Evolutionary conservation across 805 yeast species (phyloP), one percentile per base, ranked within the genome.

Genomic region (Hyphopichia homilentoma): DNA sequence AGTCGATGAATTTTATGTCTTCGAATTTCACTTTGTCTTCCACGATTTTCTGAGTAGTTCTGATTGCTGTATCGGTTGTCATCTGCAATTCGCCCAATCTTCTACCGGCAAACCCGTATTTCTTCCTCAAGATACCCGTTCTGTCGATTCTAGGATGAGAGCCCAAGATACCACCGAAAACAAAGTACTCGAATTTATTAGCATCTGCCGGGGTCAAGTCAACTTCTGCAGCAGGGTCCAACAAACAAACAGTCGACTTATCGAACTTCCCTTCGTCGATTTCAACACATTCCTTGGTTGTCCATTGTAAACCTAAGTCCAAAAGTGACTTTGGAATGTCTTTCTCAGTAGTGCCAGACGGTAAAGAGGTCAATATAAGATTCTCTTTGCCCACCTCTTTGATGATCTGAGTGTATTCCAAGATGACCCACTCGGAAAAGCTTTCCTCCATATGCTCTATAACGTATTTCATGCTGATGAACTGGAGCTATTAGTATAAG

Each of bases 391-490:
- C 97, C 5, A 90, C 80, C 39, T 90, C 97, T 34, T 75, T 68
- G 29, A 88, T 76, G 38, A 90, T 89, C 48, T 84, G 86, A 17
- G 77, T 61, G 59, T 90, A 90, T 50, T 90, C 98, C 5, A 93
- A 68, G 18, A 76, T 73, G 26, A 90, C 97, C 98, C 98, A 90
- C 44, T 84, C 93, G 43, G 96, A 86, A 72, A 90, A 87, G 1
- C 96, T 97, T 39, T 79, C 84, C 59, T 90, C 98, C 97, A 90
- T 90, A 55, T 90, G 98, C 59, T 90, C 98, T 32, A 90, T 88
- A 33, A 93, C 77, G 69, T 88, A 90, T 60, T 86, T 87, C 95
- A 85, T 85, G 25, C 21, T 38, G 25, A 31, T 18, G 22, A 16
- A 4, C 14, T 25, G 9, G n/a, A 12, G 22, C 27, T 20, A 7